Percentiles rank a stretch among this genome's conserved stretches.
These are phyloP conservation scores for Trichoderma harzianum DNA, from an alignment of 2,329 filamentous ascomycete genomes.

Conservation along the genomic window DNA sequence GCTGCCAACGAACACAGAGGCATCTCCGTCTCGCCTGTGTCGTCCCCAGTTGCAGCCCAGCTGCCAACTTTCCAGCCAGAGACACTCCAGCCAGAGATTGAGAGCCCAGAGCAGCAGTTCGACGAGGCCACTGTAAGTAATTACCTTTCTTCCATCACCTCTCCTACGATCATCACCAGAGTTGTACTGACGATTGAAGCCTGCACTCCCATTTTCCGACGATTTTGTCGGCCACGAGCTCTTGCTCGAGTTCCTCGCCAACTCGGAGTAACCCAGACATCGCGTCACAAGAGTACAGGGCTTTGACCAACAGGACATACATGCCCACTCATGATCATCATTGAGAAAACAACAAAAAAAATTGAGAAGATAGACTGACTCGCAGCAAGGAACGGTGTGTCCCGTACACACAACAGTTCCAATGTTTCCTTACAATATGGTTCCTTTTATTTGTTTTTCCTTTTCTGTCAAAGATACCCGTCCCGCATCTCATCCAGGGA, in stretches of 20 bases:
- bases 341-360: not conserved
- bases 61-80: not conserved
- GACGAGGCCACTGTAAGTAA: conserved; percentile 5
- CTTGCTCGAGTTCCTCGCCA: not conserved
- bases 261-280: not conserved
- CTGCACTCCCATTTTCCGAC: not conserved
- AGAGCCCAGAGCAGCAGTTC: not conserved
- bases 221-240: not conserved
- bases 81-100: not conserved
- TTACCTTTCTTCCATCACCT: not conserved
- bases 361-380: not conserved
- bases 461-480: conserved; percentile 4
- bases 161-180: not conserved
- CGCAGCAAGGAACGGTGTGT: not conserved
- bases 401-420: not conserved
- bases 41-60: not conserved
- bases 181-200: not conserved
- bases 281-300: not conserved
- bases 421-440: not conserved
- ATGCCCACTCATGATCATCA: not conserved
- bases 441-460: not conserved
- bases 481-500: not conserved
- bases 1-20: not conserved
- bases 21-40: not conserved
- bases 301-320: not conserved